phyloP scores from a whole-genome alignment of 139 green algal genomes.

The Yamagishiella unicocca region DNA sequence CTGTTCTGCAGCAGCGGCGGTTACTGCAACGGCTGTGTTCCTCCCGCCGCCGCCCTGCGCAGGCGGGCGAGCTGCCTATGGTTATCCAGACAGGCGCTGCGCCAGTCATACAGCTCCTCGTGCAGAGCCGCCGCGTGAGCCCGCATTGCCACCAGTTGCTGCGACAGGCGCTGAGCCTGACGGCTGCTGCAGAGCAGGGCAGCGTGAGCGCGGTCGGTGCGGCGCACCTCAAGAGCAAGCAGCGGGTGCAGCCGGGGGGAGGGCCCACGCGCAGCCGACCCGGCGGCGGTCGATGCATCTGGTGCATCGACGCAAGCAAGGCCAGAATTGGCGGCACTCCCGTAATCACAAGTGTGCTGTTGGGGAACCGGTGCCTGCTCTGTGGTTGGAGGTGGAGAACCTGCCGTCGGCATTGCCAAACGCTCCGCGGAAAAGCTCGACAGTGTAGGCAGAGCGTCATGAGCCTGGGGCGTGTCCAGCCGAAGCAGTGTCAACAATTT shows the following conservation, averaged over 20 bases:
- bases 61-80: not conserved
- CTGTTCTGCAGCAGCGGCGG: not conserved
- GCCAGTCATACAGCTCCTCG: slow-evolving; percentile 32
- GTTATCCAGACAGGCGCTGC: slow-evolving; percentile 8
- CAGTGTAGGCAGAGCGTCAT: not conserved
- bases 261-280: not conserved
- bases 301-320: no score
- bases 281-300: not conserved
- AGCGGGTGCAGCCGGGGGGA: not conserved
- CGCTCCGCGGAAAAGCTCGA: no score
- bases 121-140: not conserved
- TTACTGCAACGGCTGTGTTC: no score
- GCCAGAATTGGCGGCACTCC: no score
- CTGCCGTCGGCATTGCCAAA: no score
- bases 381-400: no score
- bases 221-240: not conserved
- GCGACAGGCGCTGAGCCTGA: slow-evolving; percentile 10
- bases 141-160: not conserved
- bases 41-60: no score
- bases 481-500: not conserved
- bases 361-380: no score
- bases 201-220: slow-evolving; percentile 12
- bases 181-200: slow-evolving; percentile 32
- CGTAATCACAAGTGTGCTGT: no score
- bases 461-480: not conserved